phyloP scores from a whole-genome alignment of 1,139 yeast species.

The Scheffersomyces cryptocercus region DNA sequence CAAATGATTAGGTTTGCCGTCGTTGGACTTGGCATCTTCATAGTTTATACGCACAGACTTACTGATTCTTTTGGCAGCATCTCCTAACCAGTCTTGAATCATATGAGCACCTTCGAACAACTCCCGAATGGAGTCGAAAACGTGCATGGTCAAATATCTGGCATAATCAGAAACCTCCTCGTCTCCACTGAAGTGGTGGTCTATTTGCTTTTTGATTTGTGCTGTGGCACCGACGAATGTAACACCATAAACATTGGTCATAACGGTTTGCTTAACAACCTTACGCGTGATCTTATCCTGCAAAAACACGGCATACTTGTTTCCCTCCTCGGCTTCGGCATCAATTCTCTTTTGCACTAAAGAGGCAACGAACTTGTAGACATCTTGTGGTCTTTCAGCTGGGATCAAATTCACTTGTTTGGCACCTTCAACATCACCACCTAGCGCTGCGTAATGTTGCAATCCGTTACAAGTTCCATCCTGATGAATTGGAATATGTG shows the following conservation, averaged over 20 bases:
- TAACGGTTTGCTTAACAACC: constrained; percentile 93
- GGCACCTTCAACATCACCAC: constrained; percentile 96
- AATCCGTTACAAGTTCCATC: constrained; percentile 98
- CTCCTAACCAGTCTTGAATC: constrained; percentile 95
- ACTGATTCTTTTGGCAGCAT: constrained; percentile 78
- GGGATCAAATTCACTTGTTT: constrained; percentile 86
- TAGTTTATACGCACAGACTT: constrained; percentile 73
- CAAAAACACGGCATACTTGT: constrained; percentile 53
- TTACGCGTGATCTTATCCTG: constrained; percentile 75
- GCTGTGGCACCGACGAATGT: constrained; percentile 91
- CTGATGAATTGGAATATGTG: constrained; percentile 91
- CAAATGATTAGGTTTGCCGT: constrained; percentile 60
- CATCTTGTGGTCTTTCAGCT: constrained; percentile 86
- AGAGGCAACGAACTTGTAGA: constrained; percentile 78
- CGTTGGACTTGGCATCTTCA: constrained; percentile 23
- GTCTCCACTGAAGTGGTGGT: constrained; percentile 44
- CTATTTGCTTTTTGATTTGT: constrained; percentile 74
- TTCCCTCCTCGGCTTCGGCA: constrained; percentile 58
- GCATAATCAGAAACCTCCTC: constrained; percentile 48
- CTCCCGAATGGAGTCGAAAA: constrained; percentile 81
- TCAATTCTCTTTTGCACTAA: constrained; percentile 65
- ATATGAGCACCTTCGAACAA: constrained; percentile 90
- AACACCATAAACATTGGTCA: constrained; percentile 98
- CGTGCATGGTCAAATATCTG: constrained; percentile 72
- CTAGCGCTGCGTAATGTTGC: constrained; percentile 97